Percentiles rank a stretch among this genome's conserved stretches.
Conservation (phyloP, 345 rosid genomes). For the Arabidopsis suecica region DNA sequence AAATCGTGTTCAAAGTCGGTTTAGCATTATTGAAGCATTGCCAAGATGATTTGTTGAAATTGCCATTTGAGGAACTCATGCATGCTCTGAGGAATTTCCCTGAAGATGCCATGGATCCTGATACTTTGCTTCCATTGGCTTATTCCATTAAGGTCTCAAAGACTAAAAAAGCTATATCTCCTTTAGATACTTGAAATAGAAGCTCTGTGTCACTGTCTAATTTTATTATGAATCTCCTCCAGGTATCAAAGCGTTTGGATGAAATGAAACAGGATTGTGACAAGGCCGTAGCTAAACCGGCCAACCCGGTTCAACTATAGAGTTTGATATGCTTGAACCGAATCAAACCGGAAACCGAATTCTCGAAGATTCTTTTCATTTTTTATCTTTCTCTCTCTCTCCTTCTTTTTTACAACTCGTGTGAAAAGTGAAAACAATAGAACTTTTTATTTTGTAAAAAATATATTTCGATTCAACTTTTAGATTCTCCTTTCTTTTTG, state of each 20-base stretch:
- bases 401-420: neutral
- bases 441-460: constrained; percentile 1
- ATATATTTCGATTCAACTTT: too few species aligned
- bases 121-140: constrained; percentile 85
- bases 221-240: constrained; percentile 15
- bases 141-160: constrained; percentile 81
- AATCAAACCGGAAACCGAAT: neutral
- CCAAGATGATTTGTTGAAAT: constrained; percentile 91
- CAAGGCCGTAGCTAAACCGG: constrained; percentile 51
- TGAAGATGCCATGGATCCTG: constrained; percentile 93
- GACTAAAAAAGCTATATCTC: neutral
- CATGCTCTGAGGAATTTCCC: constrained; percentile 91
- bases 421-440: constrained; percentile 28
- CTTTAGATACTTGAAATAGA: constrained; percentile 7
- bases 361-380: neutral
- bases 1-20: constrained; percentile 90
- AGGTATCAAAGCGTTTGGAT: constrained; percentile 81
- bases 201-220: neutral
- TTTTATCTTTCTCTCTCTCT: neutral
- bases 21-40: constrained; percentile 85
- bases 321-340: constrained; percentile 21
- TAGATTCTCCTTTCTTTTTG: neutral
- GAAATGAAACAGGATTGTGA: constrained; percentile 67
- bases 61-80: constrained; percentile 93
- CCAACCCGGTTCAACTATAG: constrained; percentile 38